phyloP scores from a whole-genome alignment of 2,329 filamentous ascomycete genomes.

The Colletotrichum liriopes region DNA sequence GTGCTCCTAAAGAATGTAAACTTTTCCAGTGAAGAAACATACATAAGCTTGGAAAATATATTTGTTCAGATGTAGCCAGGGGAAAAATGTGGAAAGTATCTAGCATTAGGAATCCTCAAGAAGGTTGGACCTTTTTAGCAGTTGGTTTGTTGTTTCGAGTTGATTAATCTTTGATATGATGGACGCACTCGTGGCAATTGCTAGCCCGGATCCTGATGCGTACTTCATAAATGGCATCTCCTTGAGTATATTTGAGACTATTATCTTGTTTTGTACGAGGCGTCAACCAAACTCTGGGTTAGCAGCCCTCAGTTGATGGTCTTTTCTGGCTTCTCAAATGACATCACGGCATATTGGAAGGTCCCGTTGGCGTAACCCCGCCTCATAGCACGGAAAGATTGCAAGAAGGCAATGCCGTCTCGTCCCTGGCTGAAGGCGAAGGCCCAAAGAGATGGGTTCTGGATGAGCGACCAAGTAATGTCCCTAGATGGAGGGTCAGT shows the following conservation, averaged over 20 bases:
- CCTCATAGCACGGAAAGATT: conserved; percentile 74
- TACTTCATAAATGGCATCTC: too few species aligned
- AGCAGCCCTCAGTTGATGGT: not conserved
- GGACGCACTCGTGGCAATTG: not conserved
- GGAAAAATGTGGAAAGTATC: not conserved
- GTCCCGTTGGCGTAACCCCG: conserved; percentile 72
- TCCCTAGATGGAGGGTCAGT: conserved; percentile 60
- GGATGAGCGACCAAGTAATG: conserved; percentile 73
- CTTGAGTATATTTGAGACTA: not conserved
- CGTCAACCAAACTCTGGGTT: not conserved
- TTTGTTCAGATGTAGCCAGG: too few species aligned
- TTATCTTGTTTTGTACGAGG: not conserved
- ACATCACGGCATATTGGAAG: conserved; percentile 73
- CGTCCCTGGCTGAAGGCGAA: conserved; percentile 73
- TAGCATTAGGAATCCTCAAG: not conserved
- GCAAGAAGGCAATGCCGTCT: conserved; percentile 73
- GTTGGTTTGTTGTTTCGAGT: not conserved
- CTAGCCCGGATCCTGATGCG: too few species aligned
- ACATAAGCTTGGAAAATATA: too few species aligned
- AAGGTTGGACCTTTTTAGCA: not conserved
- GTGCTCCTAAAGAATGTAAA: too few species aligned
- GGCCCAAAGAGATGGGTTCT: conserved; percentile 73
- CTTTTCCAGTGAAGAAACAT: too few species aligned
- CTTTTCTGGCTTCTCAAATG: conserved; percentile 62
- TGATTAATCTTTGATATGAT: not conserved